These are phyloP conservation scores for Actinomucor elegans DNA, from an alignment of 371 early-diverging fungal genomes.

Conservation along the genomic window DNA sequence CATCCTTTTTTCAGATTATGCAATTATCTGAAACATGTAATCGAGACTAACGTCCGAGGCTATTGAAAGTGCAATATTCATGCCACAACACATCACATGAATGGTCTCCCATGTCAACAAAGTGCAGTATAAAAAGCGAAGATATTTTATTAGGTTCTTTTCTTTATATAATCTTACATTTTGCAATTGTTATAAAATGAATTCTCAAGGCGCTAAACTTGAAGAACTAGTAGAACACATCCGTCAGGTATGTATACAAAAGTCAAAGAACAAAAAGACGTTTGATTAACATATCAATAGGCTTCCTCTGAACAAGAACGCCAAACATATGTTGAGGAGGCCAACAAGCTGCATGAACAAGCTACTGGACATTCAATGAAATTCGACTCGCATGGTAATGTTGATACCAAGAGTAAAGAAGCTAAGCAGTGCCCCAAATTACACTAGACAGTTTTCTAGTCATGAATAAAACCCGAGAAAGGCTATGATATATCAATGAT, in stretches of 20 bases:
- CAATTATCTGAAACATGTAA: no score
- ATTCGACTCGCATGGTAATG: slow-evolving; percentile 29
- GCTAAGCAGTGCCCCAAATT: slow-evolving; percentile 30
- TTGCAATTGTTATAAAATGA: not conserved
- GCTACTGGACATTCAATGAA: slow-evolving; percentile 31
- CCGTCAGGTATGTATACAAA: not conserved
- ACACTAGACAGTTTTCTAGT: slow-evolving; percentile 11
- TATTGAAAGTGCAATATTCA: no score
- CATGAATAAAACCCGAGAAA: no score
- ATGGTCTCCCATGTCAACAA: no score
- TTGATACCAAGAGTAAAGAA: slow-evolving; percentile 15
- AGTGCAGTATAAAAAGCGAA: not conserved
- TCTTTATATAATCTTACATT: not conserved
- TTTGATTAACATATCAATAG: no score
- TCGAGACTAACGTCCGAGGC: no score
- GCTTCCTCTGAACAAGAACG: slow-evolving; percentile 17
- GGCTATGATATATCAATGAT: no score
- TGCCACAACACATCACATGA: not conserved
- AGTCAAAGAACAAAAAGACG: not conserved
- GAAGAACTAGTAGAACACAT: slow-evolving; percentile 5
- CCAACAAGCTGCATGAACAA: slow-evolving; percentile 22
- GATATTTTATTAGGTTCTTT: not conserved
- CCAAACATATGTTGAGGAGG: slow-evolving; percentile 19
- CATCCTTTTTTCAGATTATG: no score
- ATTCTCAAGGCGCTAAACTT: slow-evolving; percentile 9